Percentiles rank a stretch among this genome's conserved stretches.
Evolutionary conservation across 805 yeast species (phyloP).

Genomic region (Metschnikowia proteae): DNA sequence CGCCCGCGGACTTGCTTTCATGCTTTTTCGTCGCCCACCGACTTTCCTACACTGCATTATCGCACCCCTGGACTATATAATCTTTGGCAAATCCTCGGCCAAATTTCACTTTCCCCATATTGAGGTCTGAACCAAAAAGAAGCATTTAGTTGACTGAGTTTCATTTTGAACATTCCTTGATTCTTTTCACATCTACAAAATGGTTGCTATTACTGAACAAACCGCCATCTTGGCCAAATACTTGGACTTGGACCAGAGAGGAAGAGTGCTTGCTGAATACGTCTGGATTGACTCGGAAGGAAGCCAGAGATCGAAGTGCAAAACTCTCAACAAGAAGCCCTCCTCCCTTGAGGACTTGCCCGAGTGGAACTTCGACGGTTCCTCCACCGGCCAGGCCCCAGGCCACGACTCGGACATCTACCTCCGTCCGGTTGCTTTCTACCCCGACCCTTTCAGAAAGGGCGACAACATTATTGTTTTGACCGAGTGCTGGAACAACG

Average conservation of each 20-base stretch:
- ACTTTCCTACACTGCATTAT: constrained; percentile 2
- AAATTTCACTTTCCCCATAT: background rate
- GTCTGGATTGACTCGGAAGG: constrained; percentile 97
- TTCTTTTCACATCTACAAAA: constrained; percentile 4
- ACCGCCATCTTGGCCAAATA: constrained; percentile 82
- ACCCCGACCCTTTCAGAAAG: constrained; percentile 96
- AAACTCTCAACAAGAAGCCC: constrained; percentile 70
- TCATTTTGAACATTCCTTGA: background rate
- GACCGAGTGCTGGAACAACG: constrained; percentile 96
- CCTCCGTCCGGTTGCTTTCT: constrained; percentile 91
- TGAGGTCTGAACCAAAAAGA: constrained; percentile 3
- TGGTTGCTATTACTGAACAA: constrained; percentile 53
- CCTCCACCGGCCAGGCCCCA: constrained; percentile 98
- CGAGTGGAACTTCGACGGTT: constrained; percentile 99
- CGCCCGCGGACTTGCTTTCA: constrained; percentile 12
- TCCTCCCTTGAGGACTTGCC: constrained; percentile 81
- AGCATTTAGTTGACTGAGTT: background rate
- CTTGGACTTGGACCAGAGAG: constrained; percentile 77
- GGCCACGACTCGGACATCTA: constrained; percentile 95
- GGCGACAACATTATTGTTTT: constrained; percentile 95
- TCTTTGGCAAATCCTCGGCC: background rate
- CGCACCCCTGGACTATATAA: constrained; percentile 4
- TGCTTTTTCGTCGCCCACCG: constrained; percentile 11
- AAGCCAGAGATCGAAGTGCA: constrained; percentile 89
- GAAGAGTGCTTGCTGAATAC: constrained; percentile 89